phyloP scores from a whole-genome alignment of 352 stramenopile genomes.

The Phytophthora cactorum region DNA sequence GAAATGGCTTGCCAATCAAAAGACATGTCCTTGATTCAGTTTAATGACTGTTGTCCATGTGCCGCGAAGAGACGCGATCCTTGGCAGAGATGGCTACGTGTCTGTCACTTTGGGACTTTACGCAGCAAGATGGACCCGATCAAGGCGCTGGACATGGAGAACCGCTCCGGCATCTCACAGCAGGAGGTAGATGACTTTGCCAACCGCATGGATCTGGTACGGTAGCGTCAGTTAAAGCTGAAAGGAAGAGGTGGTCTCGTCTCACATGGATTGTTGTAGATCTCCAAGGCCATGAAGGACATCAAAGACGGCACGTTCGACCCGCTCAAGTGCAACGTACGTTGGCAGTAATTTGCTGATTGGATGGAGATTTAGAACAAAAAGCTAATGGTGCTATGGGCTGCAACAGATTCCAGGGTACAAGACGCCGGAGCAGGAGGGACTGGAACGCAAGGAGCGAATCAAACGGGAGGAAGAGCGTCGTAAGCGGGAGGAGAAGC shows the following conservation, averaged over 20 bases:
- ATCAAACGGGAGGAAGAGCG: constrained; percentile 48
- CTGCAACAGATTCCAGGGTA: constrained; percentile 70
- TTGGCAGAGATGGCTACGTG: constrained; percentile 8
- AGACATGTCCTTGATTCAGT: constrained; percentile 1
- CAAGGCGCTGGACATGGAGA: constrained; percentile 71
- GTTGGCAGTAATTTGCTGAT: background rate
- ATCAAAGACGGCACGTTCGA: constrained; percentile 87
- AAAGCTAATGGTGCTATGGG: background rate
- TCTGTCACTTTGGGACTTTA: constrained; percentile 7
- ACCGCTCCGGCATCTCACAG: constrained; percentile 63
- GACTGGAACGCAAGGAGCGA: constrained; percentile 49
- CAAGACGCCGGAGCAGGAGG: constrained; percentile 78
- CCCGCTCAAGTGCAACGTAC: constrained; percentile 68
- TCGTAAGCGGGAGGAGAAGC: constrained; percentile 48
- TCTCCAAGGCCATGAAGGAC: constrained; percentile 75
- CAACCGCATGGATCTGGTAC: constrained; percentile 72
- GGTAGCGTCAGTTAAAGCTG: background rate
- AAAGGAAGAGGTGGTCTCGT: background rate
- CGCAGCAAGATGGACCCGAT: constrained; percentile 58
- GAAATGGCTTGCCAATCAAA: background rate
- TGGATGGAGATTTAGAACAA: background rate
- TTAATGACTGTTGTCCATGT: constrained; percentile 21
- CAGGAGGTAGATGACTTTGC: constrained; percentile 80
- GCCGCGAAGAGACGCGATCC: constrained; percentile 28
- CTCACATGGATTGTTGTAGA: constrained; percentile 38